Base-by-base conservation (phyloP, 768 basidiomycete genomes). In the Mycena indigotica region DNA sequence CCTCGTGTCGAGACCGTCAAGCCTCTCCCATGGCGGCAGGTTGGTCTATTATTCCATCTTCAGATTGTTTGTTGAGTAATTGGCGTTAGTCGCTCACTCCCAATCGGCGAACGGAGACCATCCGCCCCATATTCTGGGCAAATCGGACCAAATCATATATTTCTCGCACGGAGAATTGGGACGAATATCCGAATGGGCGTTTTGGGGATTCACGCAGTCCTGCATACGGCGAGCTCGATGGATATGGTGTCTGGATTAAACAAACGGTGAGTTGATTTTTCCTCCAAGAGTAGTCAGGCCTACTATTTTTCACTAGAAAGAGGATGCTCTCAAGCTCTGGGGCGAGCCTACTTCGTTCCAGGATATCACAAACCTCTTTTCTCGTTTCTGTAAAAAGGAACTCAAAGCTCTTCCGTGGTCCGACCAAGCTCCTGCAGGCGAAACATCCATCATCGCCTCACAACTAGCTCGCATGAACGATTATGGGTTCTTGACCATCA, bases 81-180 rank as follows among this genome's bases (percentile, higher is more conserved):
- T 44, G 12, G 8, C 23, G 41, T 8, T 16, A 94, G 91, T 93
- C 87, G 19, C 89, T 98, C 64, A 98, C 96, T 2, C 94, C 95
- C 19, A 92, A 83, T 68, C 83, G 97, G 56, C 89, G 96, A 50
- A 80, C 85, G 62, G 97, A 99, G 74, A 89, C 84, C 48, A 98
- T 96, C 62, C 89, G 97, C 29, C 97, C 97, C 3, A 98, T 99
- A 69, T 98, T 98, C 79, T 98, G 96, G 95, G 94, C 97, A 13
- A 98, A 99, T 75, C 83, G 96, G 35, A 84, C 94, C 32, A 91
- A 95, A 69, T 97, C 95, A 1, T 98, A 98, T 71, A 79, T 98
- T 45, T 92, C 92, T 6, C 89, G 96, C 53, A 98, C 97, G 15
- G 95, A 97, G 70, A 93, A 97, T 69, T 99, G 97, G 97, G 97